Evolutionary conservation across 2,329 filamentous ascomycete genomes (phyloP).

Genomic region (Colletotrichum liriopes): DNA sequence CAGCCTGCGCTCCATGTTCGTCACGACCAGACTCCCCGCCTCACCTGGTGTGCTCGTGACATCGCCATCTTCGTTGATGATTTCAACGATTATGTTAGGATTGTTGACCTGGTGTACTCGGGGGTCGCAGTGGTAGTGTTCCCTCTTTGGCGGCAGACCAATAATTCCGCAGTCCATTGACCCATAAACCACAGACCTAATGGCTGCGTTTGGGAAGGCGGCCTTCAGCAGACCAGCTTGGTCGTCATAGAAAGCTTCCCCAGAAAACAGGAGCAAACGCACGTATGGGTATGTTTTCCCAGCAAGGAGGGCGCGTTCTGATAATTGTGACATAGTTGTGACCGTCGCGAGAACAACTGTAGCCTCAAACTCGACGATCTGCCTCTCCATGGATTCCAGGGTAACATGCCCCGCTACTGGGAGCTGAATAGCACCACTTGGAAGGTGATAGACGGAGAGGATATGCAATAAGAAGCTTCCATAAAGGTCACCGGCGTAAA

Average conservation of each 20-base stretch:
- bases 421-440: conserved; percentile 28
- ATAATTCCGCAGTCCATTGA: conserved; percentile 39
- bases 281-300: conserved; percentile 21
- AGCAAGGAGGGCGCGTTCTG: conserved; percentile 17
- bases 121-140: conserved; percentile 27
- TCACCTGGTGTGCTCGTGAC: conserved; percentile 16
- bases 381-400: conserved; percentile 35
- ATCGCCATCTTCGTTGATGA: conserved; percentile 30
- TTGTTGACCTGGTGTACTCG: conserved; percentile 35
- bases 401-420: conserved; percentile 32
- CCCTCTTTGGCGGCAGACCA: conserved; percentile 28
- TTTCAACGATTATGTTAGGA: conserved; percentile 34
- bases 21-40: conserved; percentile 29
- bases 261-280: conserved; percentile 37
- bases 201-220: conserved; percentile 29
- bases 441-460: conserved; percentile 34
- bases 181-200: conserved; percentile 33
- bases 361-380: conserved; percentile 33
- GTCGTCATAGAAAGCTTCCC: conserved; percentile 36
- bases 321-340: conserved; percentile 33
- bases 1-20: conserved; percentile 35
- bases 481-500: conserved; percentile 40
- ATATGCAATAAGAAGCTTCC: conserved; percentile 38
- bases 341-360: conserved; percentile 30
- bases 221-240: conserved; percentile 24